Conservation (phyloP, 225 moss, liverwort and hornwort genomes). For the Sphagnum contortum region DNA sequence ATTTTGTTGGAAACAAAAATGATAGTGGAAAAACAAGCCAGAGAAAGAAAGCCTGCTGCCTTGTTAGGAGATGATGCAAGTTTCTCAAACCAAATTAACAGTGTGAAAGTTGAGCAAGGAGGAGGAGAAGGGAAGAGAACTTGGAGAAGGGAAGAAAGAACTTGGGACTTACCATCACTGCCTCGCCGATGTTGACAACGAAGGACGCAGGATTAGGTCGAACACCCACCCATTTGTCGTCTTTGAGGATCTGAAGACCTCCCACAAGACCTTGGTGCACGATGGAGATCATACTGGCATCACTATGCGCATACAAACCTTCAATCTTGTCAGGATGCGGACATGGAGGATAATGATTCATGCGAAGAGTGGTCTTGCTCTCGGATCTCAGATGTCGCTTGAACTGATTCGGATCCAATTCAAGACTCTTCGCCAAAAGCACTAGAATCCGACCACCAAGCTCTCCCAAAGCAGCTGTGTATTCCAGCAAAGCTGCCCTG, state of each 20-base stretch:
- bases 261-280: constrained; percentile 29
- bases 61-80: too few relatives aligned
- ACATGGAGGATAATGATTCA: constrained; percentile 39
- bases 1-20: too few relatives aligned
- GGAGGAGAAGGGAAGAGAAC: too few relatives aligned
- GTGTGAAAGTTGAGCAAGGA: too few relatives aligned
- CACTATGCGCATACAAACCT: constrained; percentile 21
- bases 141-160: too few relatives aligned
- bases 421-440: constrained; percentile 1
- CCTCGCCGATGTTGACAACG: constrained; percentile 31
- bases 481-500: constrained; percentile 2
- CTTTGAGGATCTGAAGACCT: constrained; percentile 26
- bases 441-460: background rate
- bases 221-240: constrained; percentile 25
- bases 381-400: background rate
- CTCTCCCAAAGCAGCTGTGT: background rate
- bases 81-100: too few relatives aligned
- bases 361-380: background rate
- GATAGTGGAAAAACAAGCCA: too few relatives aligned
- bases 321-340: constrained; percentile 15
- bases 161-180: constrained; percentile 8
- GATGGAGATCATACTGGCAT: constrained; percentile 29
- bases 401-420: background rate
- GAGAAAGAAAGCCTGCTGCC: too few relatives aligned
- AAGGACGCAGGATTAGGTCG: constrained; percentile 25